These are phyloP conservation scores for Monascus purpureus DNA, from an alignment of 495 filamentous ascomycete species.

Conservation along the genomic window DNA sequence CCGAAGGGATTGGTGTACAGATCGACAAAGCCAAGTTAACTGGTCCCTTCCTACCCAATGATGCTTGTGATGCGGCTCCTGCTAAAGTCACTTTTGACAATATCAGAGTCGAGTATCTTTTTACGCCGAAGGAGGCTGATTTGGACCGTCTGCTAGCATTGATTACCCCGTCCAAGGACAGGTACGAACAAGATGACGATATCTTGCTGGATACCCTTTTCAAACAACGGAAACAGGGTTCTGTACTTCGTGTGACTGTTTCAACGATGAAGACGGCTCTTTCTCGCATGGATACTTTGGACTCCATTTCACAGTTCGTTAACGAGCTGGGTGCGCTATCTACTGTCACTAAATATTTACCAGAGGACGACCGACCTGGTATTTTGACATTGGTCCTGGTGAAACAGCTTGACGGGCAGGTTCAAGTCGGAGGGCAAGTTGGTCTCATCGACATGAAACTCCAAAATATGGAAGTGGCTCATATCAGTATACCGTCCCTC, in stretches of 20 bases:
- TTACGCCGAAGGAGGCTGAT: slow-evolving; percentile 61
- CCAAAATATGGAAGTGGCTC: slow-evolving; percentile 54
- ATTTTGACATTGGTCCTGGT: slow-evolving; percentile 62
- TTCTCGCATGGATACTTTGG: slow-evolving; percentile 43
- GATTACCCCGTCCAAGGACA: slow-evolving; percentile 81
- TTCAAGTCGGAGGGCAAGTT: slow-evolving; percentile 48
- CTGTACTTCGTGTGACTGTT: slow-evolving; percentile 61
- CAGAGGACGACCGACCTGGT: slow-evolving; percentile 89
- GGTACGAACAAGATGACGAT: slow-evolving; percentile 84
- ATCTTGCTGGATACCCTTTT: slow-evolving; percentile 88
- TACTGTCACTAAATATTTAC: slow-evolving; percentile 84
- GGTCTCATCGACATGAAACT: slow-evolving; percentile 45
- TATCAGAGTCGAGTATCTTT: slow-evolving; percentile 60
- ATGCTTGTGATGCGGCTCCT: slow-evolving; percentile 30
- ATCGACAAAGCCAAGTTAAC: slow-evolving; percentile 61
- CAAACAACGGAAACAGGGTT: slow-evolving; percentile 77
- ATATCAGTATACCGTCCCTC: slow-evolving; percentile 74
- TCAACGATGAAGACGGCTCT: slow-evolving; percentile 44
- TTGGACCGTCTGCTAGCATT: slow-evolving; percentile 69
- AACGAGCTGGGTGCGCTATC: slow-evolving; percentile 70
- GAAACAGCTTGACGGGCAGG: slow-evolving; percentile 40
- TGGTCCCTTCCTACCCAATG: slow-evolving; percentile 46
- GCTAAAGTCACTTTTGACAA: slow-evolving; percentile 42
- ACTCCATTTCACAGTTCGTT: slow-evolving; percentile 50
- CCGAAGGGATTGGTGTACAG: slow-evolving; percentile 50